Evolutionary conservation across 2,329 filamentous ascomycete species (phyloP).

Genomic region (Plectosphaerella plurivora): DNA sequence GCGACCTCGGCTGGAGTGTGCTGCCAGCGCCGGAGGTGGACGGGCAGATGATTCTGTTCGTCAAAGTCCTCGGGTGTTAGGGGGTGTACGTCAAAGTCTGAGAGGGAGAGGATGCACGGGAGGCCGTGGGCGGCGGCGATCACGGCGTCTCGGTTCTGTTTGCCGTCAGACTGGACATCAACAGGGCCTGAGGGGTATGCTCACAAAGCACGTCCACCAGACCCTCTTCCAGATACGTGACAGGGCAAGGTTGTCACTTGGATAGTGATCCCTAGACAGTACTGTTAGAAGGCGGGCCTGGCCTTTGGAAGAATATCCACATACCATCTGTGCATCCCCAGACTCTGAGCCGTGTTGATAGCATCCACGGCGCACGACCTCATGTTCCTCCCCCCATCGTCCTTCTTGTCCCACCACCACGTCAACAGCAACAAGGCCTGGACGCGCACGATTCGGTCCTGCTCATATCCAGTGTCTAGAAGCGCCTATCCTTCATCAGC

Average conservation of each 20-base stretch:
- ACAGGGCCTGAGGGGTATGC: not conserved
- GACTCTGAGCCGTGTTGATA: slow-evolving; percentile 12
- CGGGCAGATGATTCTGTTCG: slow-evolving; percentile 3
- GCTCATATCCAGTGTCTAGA: slow-evolving; percentile 11
- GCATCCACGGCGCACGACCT: slow-evolving; percentile 11
- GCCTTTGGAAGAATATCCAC: not conserved
- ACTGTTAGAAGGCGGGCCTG: not conserved
- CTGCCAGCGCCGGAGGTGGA: not conserved
- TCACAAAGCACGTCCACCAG: slow-evolving; percentile 11
- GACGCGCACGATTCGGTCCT: slow-evolving; percentile 2
- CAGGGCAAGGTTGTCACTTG: not conserved
- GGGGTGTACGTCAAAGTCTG: slow-evolving; percentile 9
- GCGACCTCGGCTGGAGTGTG: not conserved
- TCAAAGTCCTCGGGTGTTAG: slow-evolving; percentile 9
- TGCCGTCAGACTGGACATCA: not conserved
- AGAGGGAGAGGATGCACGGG: slow-evolving; percentile 7
- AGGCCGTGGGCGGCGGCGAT: slow-evolving; percentile 10
- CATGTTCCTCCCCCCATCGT: slow-evolving; percentile 12
- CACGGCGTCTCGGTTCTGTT: slow-evolving; percentile 9
- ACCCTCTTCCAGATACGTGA: slow-evolving; percentile 9
- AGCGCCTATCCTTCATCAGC: slow-evolving; percentile 1
- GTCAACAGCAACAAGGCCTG: slow-evolving; percentile 11
- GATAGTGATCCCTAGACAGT: slow-evolving; percentile 4
- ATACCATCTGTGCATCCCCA: slow-evolving; percentile 13
- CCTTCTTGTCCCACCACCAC: slow-evolving; percentile 14